phyloP scores from a whole-genome alignment of 352 stramenopile species.

The Phytophthora idaei region DNA sequence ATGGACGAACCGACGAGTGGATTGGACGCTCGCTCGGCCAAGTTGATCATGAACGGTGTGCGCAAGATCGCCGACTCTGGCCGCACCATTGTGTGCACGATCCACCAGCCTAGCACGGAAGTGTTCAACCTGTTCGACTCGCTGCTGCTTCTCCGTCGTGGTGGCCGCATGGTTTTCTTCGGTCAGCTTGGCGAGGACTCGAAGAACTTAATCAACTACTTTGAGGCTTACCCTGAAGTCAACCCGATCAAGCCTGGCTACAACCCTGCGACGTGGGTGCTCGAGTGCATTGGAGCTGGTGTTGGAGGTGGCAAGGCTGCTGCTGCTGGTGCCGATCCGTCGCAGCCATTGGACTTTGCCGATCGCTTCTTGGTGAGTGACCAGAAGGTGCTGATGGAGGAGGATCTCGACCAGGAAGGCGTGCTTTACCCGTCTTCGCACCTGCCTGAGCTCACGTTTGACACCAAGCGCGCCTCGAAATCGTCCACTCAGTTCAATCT shows the following conservation, averaged over 20 bases:
- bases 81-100: slow-evolving; percentile 23
- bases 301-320: slow-evolving; percentile 29
- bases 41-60: slow-evolving; percentile 31
- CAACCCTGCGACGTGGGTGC: slow-evolving; percentile 46
- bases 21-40: slow-evolving; percentile 26
- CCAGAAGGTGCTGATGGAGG: slow-evolving; percentile 43
- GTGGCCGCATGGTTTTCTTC: slow-evolving; percentile 37
- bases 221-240: slow-evolving; percentile 57
- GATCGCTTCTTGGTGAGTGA: slow-evolving; percentile 42
- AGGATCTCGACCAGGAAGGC: slow-evolving; percentile 50
- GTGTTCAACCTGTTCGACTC: slow-evolving; percentile 38
- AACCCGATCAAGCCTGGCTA: slow-evolving; percentile 61
- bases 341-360: slow-evolving; percentile 10
- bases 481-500: slow-evolving; percentile 36
- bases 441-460: slow-evolving; percentile 48
- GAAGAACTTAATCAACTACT: slow-evolving; percentile 60
- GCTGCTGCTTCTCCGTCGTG: slow-evolving; percentile 33
- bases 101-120: slow-evolving; percentile 32
- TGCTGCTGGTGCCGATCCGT: slow-evolving; percentile 27
- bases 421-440: slow-evolving; percentile 39
- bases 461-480: slow-evolving; percentile 44
- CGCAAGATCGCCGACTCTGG: slow-evolving; percentile 31
- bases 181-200: slow-evolving; percentile 51
- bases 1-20: slow-evolving; percentile 33
- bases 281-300: slow-evolving; percentile 30